These are phyloP conservation scores for Neopestalotiopsis sp. DNA, from an alignment of 2,329 filamentous ascomycete species.

Conservation along the genomic window DNA sequence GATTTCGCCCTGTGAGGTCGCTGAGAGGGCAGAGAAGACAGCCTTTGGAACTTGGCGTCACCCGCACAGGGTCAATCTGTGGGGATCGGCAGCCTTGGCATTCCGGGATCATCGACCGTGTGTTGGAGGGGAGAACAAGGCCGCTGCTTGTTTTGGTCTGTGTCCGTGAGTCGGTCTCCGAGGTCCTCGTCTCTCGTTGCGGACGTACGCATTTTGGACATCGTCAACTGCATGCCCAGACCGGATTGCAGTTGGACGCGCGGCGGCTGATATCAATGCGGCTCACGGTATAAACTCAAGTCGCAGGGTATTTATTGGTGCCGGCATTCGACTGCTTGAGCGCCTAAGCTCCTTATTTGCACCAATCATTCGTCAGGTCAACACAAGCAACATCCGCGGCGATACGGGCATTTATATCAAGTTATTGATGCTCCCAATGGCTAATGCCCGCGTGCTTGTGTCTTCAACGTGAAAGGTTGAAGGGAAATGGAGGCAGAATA, in stretches of 20 bases:
- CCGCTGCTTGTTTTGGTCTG: background rate
- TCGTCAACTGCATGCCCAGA: background rate
- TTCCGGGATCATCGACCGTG: slow-evolving; percentile 1
- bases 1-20: background rate
- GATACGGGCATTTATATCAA: no score
- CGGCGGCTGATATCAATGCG: background rate
- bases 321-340: background rate
- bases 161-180: background rate
- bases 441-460: no score
- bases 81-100: slow-evolving; percentile 1
- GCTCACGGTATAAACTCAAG: background rate
- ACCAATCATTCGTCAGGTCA: background rate
- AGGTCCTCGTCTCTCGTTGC: background rate
- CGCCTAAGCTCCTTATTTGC: background rate
- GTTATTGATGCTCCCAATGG: no score
- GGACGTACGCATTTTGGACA: background rate
- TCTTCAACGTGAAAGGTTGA: no score
- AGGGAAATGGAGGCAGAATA: no score
- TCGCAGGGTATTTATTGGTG: background rate
- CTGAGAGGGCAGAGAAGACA: background rate
- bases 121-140: background rate
- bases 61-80: slow-evolving; percentile 1
- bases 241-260: background rate
- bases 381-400: no score
- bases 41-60: background rate